phyloP scores from a whole-genome alignment of 768 basidiomycete genomes.

The Hirschioporus abietinus region DNA sequence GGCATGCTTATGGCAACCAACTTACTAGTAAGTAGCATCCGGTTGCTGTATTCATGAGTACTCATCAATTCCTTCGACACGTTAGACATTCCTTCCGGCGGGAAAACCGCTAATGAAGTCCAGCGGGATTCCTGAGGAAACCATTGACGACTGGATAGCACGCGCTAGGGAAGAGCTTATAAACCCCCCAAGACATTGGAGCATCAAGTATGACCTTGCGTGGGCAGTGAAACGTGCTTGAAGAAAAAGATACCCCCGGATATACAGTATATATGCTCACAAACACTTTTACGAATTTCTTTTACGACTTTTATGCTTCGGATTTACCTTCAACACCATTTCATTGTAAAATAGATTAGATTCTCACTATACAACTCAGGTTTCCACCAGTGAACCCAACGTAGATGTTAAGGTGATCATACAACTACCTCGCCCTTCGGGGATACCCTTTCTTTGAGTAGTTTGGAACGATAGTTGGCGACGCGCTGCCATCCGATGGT shows the following conservation, averaged over 20 bases:
- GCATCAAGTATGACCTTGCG: background rate
- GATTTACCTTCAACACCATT: background rate
- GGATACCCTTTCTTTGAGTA: too few species aligned
- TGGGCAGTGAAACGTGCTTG: background rate
- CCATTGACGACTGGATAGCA: background rate
- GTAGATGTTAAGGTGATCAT: too few species aligned
- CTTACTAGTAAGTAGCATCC: slow-evolving; percentile 12
- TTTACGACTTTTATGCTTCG: background rate
- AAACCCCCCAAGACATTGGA: background rate
- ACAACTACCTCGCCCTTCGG: too few species aligned
- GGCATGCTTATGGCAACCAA: slow-evolving; percentile 17
- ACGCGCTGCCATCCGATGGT: too few species aligned
- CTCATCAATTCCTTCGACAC: background rate
- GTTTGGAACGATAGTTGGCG: too few species aligned
- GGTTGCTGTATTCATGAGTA: background rate
- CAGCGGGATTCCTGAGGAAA: background rate
- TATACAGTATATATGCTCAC: background rate
- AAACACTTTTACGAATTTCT: background rate
- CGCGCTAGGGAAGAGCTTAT: background rate
- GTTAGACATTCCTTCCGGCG: background rate
- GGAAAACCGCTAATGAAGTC: background rate
- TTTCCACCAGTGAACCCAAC: too few species aligned
- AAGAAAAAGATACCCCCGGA: background rate
- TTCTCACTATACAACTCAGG: too few species aligned
- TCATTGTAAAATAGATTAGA: background rate